Percentiles rank a stretch among this genome's conserved stretches.
Conservation (phyloP, 1,284 basidiomycete genomes). For the Pyrrhoderma lamaoense region DNA sequence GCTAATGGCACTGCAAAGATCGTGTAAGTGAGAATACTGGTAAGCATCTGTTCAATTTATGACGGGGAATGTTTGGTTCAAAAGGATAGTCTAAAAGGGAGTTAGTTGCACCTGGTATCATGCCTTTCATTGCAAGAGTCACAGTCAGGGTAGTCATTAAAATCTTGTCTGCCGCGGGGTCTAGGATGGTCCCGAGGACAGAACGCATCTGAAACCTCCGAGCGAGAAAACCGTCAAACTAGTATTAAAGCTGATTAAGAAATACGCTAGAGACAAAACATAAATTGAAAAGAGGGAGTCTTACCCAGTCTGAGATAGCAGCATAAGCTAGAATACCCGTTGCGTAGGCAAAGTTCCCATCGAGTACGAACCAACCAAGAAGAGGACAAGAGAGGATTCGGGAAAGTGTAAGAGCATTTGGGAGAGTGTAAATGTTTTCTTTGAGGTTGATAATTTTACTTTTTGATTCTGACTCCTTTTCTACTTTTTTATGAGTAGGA, state of each 20-base stretch:
- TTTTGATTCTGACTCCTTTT: not conserved
- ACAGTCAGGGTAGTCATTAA: slow-evolving; percentile 93
- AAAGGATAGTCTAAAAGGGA: slow-evolving; percentile 20
- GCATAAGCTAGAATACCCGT: slow-evolving; percentile 82
- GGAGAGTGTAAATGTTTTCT: slow-evolving; percentile 94
- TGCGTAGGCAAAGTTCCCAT: slow-evolving; percentile 75
- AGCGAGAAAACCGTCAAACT: slow-evolving; percentile 90
- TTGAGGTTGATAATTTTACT: no score
- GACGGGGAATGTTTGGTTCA: not conserved
- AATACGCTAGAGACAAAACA: not conserved
- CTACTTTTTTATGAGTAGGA: not conserved
- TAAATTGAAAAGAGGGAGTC: not conserved
- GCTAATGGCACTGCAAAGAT: slow-evolving; percentile 72
- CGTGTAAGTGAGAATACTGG: not conserved
- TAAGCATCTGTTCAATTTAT: not conserved
- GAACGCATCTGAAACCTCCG: slow-evolving; percentile 79
- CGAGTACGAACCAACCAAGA: slow-evolving; percentile 87
- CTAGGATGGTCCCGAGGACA: slow-evolving; percentile 90
- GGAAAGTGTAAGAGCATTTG: slow-evolving; percentile 85
- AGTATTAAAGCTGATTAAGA: slow-evolving; percentile 14
- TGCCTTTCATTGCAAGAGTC: slow-evolving; percentile 74
- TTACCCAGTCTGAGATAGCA: slow-evolving; percentile 83
- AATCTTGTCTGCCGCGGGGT: slow-evolving; percentile 95
- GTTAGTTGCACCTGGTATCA: slow-evolving; percentile 93
- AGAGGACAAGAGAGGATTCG: slow-evolving; percentile 85